Evolutionary conservation across 2,329 filamentous ascomycete species (phyloP), one percentile per base, ranked within the genome.

Genomic region (Chaetomiaceae sp.): DNA sequence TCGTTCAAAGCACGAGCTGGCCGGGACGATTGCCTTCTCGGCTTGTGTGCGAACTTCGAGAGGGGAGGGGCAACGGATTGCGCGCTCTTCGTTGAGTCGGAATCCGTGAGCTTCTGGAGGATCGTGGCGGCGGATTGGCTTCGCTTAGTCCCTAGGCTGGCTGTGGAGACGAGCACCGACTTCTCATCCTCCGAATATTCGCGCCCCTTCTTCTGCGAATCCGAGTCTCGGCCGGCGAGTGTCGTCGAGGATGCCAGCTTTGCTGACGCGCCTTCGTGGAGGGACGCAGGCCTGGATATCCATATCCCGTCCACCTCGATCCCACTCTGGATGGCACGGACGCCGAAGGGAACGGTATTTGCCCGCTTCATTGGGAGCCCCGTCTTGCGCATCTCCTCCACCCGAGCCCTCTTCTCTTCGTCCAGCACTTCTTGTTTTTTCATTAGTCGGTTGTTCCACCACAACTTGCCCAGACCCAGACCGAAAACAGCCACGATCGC

Each of bases 221-320:
- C 51, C 18, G 45, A 38, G 18, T 55, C 50, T 12, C 42, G 27
- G 22, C 45, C 48, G 15, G 51, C 48, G 30, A 59, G 34, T 6
- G 54, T 56, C 4, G 50, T 49, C 8, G 55, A 54, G 8, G 53
- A 49, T 7, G 49, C 51, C 22, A 48, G 38, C 33, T 56, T 60
- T 14, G 51, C 50, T 2, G 29, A 32, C 15, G 46, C 51, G 20
- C 49, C 42, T 18, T 50, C 54, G 40, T 48, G 58, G 10, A 71
- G 68, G 10, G 70, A 71, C 9, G 68, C 65, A 36, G 73, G 71
- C 42, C 71, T 69, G 19, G 80, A 83, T 40, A 86, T 79, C 83
- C 85, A 88, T 41, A 96, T 89, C 4, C 88, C 90, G 53, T 95
- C 87, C 7, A 95, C 79, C 61, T 91, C 79, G 35, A 94, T 73